Conservation (phyloP, 2,329 filamentous ascomycete species). For the Metarhizium humberi region DNA sequence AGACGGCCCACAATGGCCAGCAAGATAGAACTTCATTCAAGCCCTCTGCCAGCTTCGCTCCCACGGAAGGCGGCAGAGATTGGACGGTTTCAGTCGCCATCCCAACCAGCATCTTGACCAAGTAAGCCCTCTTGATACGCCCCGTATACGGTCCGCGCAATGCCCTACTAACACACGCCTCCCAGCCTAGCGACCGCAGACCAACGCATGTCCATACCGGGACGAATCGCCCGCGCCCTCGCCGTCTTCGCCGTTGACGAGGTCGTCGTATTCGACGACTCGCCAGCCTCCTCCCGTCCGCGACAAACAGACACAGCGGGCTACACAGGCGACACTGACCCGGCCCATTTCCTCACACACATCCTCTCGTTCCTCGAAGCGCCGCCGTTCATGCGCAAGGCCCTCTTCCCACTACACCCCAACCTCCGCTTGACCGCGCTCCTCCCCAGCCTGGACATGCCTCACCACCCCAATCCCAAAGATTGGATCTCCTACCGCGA, state of each 20-base stretch:
- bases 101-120: conserved; percentile 67
- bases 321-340: conserved; percentile 64
- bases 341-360: conserved; percentile 71
- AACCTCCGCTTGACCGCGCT: conserved; percentile 66
- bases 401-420: conserved; percentile 68
- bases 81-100: conserved; percentile 73
- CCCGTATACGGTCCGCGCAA: not conserved
- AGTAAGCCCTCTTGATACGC: conserved; percentile 35
- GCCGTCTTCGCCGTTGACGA: conserved; percentile 82
- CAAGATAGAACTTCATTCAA: conserved; percentile 42
- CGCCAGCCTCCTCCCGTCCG: conserved; percentile 35
- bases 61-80: conserved; percentile 49
- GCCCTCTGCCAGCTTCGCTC: conserved; percentile 59
- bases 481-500: conserved; percentile 77
- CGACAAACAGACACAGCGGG: conserved; percentile 38
- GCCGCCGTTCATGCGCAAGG: conserved; percentile 69
- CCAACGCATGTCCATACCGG: conserved; percentile 63
- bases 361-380: conserved; percentile 75
- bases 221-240: conserved; percentile 69
- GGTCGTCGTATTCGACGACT: conserved; percentile 72
- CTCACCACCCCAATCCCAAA: conserved; percentile 66
- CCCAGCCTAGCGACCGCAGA: conserved; percentile 61
- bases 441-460: conserved; percentile 73
- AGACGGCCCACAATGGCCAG: conserved; percentile 31
- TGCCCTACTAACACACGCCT: not conserved